phyloP scores from a whole-genome alignment of 2,329 filamentous ascomycete species.

The Malbranchea zuffiana region DNA sequence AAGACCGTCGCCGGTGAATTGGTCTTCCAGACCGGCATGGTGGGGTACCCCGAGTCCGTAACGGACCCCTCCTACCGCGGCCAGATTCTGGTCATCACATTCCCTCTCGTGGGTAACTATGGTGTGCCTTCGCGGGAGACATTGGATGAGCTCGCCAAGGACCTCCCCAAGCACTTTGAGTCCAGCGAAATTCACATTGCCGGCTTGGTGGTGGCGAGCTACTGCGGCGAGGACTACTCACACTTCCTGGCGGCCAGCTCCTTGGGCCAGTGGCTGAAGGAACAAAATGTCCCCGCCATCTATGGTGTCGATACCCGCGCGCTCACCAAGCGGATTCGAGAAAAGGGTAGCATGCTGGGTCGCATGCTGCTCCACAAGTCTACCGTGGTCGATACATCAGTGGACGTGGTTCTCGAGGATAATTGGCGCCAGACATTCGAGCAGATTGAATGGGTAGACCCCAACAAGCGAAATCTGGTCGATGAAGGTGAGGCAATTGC shows the following conservation, averaged over 20 bases:
- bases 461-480: constrained; percentile 85
- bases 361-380: constrained; percentile 67
- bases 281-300: constrained; percentile 86
- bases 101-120: constrained; percentile 93
- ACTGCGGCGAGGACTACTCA: constrained; percentile 89
- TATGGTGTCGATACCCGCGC: constrained; percentile 90
- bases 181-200: constrained; percentile 86
- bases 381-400: constrained; percentile 22
- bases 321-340: constrained; percentile 84
- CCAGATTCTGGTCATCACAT: constrained; percentile 93
- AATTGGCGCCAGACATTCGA: constrained; percentile 56
- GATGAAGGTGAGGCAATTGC: constrained; percentile 66
- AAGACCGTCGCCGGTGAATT: constrained; percentile 94
- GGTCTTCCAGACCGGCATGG: constrained; percentile 99
- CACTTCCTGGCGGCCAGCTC: constrained; percentile 88
- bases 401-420: constrained; percentile 32
- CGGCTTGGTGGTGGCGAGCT: constrained; percentile 79
- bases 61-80: constrained; percentile 80
- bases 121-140: constrained; percentile 82
- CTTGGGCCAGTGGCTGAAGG: constrained; percentile 88
- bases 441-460: constrained; percentile 75
- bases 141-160: constrained; percentile 71
- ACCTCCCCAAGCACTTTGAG: constrained; percentile 88
- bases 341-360: constrained; percentile 93
- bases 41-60: constrained; percentile 93